Base-by-base conservation (phyloP, 169 alveolate species). In the Cytauxzoon felis region DNA sequence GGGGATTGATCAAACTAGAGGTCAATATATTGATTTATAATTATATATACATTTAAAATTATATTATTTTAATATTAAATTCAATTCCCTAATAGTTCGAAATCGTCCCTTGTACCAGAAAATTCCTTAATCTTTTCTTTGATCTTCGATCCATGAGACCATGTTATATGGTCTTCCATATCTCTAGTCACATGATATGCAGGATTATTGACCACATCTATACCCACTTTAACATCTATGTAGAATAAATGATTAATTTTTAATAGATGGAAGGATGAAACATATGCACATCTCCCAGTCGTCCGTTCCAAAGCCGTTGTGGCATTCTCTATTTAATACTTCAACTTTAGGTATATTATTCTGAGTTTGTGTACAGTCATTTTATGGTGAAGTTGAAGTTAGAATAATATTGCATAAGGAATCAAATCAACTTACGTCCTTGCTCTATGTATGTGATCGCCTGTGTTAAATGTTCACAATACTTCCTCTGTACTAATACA, bases 101-200 rank as follows among this genome's bases (percentile, higher is more conserved):
- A 85, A 58, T 85, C 91, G 57, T 85, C 91, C 5, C 81, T 69
- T 9, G 53, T 57, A 19, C 79, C 84, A 41, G 62, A 43, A 64
- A 80, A 83, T 36, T 58, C 80, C 36, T 70, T 72, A 27, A 85
- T 79, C 67, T 80, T 80, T 34, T 85, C 84, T 40, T 62, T 47
- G 48, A 96, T 95, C 78, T 90, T 91, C 5, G 98, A 90, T 11
- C 96, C 93, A 48, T 95, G 95, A 29, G 97, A 90, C 99, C 99
- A 97, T 34, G 97, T 93, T 16, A 97, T 92, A 78, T 92, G 96
- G 79, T 97, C 99, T 82, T 97, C 99, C 90, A 92, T 80, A 40
- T 90, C 91, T 70, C 99, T 75, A 13, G 96, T 92, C 19, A 97
- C 97, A 73, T 94, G 97, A 59, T 91, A 87, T 16, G 99, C 97